Evolutionary conservation across 148 eudicot genomes (phyloP), one percentile per base, ranked within the genome.

Genomic region (Vaccinium darrowii): DNA sequence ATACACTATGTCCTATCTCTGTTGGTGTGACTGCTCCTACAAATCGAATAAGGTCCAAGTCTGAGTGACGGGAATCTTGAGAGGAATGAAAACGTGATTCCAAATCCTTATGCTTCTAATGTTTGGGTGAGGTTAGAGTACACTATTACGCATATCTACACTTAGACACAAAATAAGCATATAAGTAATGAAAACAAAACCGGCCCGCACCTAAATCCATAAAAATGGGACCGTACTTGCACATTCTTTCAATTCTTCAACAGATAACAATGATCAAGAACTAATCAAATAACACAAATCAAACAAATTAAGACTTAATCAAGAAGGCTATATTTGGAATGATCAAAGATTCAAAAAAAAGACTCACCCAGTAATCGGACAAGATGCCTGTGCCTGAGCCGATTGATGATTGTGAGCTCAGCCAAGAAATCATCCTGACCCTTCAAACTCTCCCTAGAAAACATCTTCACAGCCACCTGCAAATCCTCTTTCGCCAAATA

Each of bases 341-440:
- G 16, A 18, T 13, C 13, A 43, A 9, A 12, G 15, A 65, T 8
- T 10, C 49, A 8, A 15, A 4, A 56, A 60, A 67, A 19, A 7
- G 7, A 84, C 91, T 81, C 81, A 96, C 99, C 99, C 8, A 94
- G 90, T 80, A 96, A 90, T 76, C 88, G 91, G 83, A 94, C 99
- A 25, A 96, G 99, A 90, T 96, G 93, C 65, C 86, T 89, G 51
- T 96, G 99, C 7, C 99, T 92, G 84, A 96, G 93, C n/a, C 97
- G 91, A 54, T 96, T 96, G 82, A 96, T 96, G 27, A 96, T 96
- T 6, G 98, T 94, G 49, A 96, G 94, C 88, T 96, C 99, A 18
- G 95, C 90, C 91, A 96, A 90, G 88, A 96, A 96, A 91, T 96
- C 99, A 69, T 91, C 98, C 49, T 91, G 88, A 19, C 98, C 93